Evolutionary conservation across 2,329 filamentous ascomycete genomes (phyloP).

Genomic region (Cordyceps sp.): DNA sequence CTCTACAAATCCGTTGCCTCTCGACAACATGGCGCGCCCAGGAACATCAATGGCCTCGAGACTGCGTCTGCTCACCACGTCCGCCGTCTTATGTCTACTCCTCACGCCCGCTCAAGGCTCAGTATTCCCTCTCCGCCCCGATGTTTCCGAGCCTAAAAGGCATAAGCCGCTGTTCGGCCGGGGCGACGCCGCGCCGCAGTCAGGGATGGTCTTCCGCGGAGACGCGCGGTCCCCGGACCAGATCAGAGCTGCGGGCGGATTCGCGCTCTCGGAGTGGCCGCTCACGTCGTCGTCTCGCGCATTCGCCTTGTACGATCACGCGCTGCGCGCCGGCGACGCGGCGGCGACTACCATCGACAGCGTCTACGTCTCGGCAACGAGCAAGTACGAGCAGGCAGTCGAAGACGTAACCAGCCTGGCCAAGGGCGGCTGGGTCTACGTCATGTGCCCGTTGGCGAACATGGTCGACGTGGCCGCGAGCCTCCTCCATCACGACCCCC

Average conservation of each 20-base stretch:
- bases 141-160: constrained; percentile 2
- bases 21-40: no score
- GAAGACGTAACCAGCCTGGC: not conserved
- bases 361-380: not conserved
- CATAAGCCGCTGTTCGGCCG: not conserved
- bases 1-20: no score
- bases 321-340: not conserved
- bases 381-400: not conserved
- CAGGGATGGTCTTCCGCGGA: not conserved
- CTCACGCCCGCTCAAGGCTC: no score
- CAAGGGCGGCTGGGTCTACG: not conserved
- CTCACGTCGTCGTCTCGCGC: not conserved
- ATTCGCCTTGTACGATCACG: not conserved
- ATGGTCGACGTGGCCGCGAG: not conserved
- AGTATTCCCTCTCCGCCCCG: no score
- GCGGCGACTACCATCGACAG: not conserved
- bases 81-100: no score
- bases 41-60: no score
- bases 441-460: not conserved
- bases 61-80: no score
- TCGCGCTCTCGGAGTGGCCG: not conserved
- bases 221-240: not conserved
- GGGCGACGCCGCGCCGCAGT: not conserved
- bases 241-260: not conserved
- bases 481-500: not conserved